phyloP scores from a whole-genome alignment of 2,329 filamentous ascomycete genomes.

The Cladosporium austrohemisphaericum region DNA sequence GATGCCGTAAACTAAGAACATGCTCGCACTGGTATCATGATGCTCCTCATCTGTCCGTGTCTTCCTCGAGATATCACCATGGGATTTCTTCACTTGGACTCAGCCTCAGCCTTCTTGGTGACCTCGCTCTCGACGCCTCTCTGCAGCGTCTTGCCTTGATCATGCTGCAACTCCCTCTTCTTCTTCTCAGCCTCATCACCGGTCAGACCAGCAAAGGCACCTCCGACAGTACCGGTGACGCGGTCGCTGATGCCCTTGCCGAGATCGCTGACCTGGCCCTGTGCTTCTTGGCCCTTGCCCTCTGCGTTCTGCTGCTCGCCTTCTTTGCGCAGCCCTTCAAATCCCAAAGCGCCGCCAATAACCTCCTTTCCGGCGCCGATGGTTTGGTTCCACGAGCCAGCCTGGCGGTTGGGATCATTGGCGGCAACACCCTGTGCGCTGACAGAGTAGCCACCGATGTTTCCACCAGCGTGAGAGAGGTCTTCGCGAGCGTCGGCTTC shows the following conservation, averaged over 20 bases:
- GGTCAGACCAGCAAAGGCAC: slow-evolving; percentile 66
- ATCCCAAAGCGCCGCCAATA: slow-evolving; percentile 70
- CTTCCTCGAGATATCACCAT: too few species aligned
- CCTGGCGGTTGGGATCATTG: slow-evolving; percentile 67
- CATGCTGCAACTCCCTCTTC: slow-evolving; percentile 67
- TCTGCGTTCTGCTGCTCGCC: slow-evolving; percentile 75
- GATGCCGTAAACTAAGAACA: neutral
- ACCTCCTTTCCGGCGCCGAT: slow-evolving; percentile 81
- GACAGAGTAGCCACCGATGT: slow-evolving; percentile 68
- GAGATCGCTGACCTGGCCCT: slow-evolving; percentile 74
- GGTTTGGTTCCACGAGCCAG: slow-evolving; percentile 83
- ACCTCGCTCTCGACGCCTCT: slow-evolving; percentile 79
- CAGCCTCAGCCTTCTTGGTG: slow-evolving; percentile 58
- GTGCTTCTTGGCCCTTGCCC: slow-evolving; percentile 77
- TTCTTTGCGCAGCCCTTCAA: slow-evolving; percentile 67
- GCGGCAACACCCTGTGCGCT: slow-evolving; percentile 66
- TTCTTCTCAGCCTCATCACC: slow-evolving; percentile 65
- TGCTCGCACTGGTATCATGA: slow-evolving; percentile 7
- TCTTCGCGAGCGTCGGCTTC: slow-evolving; percentile 65
- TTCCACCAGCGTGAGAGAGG: slow-evolving; percentile 69
- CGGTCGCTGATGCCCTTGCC: slow-evolving; percentile 55
- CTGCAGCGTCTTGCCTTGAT: slow-evolving; percentile 78
- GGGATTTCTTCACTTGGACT: too few species aligned
- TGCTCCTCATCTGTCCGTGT: neutral
- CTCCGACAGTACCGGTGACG: slow-evolving; percentile 65